Conservation (phyloP, 148 eudicot species). For the Nyssa sinensis region DNA sequence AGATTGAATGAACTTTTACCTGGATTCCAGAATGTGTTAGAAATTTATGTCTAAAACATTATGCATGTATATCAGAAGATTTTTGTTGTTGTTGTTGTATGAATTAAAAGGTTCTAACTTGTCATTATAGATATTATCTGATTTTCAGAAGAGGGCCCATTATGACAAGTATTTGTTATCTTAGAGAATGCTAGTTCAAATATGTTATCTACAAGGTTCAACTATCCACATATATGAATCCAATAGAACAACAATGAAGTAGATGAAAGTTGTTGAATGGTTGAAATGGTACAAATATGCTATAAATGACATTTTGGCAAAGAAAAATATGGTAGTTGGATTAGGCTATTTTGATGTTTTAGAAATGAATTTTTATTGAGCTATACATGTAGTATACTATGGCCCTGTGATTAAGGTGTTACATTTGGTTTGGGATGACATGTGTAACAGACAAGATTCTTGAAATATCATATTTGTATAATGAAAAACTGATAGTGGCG, state of each 20-base stretch:
- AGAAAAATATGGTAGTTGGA: constrained; percentile 67
- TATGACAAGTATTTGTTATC: constrained; percentile 71
- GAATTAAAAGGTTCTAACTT: constrained; percentile 1
- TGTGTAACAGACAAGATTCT: constrained; percentile 54
- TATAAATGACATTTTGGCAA: constrained; percentile 66
- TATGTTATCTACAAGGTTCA: constrained; percentile 37
- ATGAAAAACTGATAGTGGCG: constrained; percentile 41
- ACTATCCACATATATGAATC: constrained; percentile 52
- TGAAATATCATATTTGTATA: constrained; percentile 43
- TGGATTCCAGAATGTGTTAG: neutral
- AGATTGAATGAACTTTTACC: too few relatives aligned
- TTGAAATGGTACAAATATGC: constrained; percentile 85
- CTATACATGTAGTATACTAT: constrained; percentile 79
- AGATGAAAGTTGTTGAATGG: constrained; percentile 99
- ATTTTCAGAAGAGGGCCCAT: constrained; percentile 66
- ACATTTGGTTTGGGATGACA: constrained; percentile 88
- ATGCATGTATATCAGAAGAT: neutral
- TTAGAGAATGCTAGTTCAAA: constrained; percentile 40
- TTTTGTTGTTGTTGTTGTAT: neutral
- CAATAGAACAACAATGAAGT: constrained; percentile 37
- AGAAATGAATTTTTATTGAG: constrained; percentile 79
- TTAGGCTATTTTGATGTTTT: constrained; percentile 79
- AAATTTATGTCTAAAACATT: neutral
- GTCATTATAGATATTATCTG: constrained; percentile 74
- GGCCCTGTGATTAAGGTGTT: constrained; percentile 94